phyloP scores from a whole-genome alignment of 2,329 filamentous ascomycete genomes.

The Thielaviopsis ethacetica region DNA sequence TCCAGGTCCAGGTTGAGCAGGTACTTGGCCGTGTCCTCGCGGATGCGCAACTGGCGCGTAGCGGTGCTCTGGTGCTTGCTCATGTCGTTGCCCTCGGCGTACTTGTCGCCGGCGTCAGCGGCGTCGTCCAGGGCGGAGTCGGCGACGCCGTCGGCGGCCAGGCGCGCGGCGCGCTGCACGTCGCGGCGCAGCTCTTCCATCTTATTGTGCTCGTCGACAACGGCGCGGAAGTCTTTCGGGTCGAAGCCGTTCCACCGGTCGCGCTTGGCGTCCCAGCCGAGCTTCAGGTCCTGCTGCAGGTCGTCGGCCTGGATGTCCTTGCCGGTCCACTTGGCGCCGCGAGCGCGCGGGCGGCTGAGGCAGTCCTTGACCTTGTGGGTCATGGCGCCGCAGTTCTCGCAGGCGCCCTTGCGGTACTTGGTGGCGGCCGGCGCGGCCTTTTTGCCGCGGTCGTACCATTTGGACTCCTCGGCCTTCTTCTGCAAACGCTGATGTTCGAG shows the following conservation, averaged over 20 bases:
- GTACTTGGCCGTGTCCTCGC: conserved; percentile 96
- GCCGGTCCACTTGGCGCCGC: conserved; percentile 82
- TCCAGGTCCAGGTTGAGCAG: conserved; percentile 87
- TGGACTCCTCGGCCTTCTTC: conserved; percentile 32
- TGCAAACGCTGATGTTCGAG: conserved; percentile 89
- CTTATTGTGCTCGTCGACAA: conserved; percentile 81
- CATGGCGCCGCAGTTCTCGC: conserved; percentile 96
- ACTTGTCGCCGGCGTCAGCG: conserved; percentile 48
- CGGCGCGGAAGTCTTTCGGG: conserved; percentile 62
- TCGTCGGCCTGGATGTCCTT: conserved; percentile 90
- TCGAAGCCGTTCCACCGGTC: conserved; percentile 99
- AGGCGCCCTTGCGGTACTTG: conserved; percentile 94
- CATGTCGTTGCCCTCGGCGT: conserved; percentile 95
- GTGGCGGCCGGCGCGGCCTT: conserved; percentile 76
- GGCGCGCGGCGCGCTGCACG: conserved; percentile 32
- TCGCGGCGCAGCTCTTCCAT: conserved; percentile 58
- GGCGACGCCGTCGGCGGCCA: conserved; percentile 32
- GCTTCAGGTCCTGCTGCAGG: conserved; percentile 62
- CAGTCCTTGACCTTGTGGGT: conserved; percentile 93
- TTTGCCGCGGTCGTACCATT: conserved; percentile 81
- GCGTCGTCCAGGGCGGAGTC: conserved; percentile 26
- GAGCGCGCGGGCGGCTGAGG: conserved; percentile 70
- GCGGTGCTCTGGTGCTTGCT: conserved; percentile 81
- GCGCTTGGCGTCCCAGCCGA: conserved; percentile 94
- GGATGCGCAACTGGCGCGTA: conserved; percentile 75